Conservation (phyloP, 768 basidiomycete species). For the Mrakia blollopis region DNA sequence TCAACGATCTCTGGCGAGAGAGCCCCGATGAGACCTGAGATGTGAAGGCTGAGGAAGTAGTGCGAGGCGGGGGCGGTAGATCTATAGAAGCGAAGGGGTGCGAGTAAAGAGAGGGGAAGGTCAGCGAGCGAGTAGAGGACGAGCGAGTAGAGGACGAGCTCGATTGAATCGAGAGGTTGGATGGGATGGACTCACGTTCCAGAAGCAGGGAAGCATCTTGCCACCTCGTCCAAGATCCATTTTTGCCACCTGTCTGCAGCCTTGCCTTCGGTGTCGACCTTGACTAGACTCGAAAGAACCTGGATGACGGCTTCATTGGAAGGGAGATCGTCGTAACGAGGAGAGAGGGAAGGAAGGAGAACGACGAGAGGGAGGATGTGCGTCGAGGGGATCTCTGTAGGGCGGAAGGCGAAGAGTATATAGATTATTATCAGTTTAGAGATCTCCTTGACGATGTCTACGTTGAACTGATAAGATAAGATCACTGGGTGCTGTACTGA, state of each 20-base stretch:
- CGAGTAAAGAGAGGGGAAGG: constrained; percentile 47
- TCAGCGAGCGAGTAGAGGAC: constrained; percentile 34
- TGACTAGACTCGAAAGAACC: constrained; percentile 36
- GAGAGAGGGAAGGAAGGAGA: constrained; percentile 33
- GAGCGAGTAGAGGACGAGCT: constrained; percentile 24
- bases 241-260: constrained; percentile 51
- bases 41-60: constrained; percentile 67
- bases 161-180: background rate
- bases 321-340: constrained; percentile 34
- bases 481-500: constrained; percentile 1
- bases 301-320: constrained; percentile 38
- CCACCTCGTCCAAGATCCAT: constrained; percentile 68
- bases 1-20: constrained; percentile 40
- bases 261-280: constrained; percentile 39
- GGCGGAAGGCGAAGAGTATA: background rate
- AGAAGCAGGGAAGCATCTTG: constrained; percentile 54
- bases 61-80: constrained; percentile 53
- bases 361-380: constrained; percentile 36
- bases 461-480: background rate
- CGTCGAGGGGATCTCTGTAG: constrained; percentile 37
- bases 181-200: constrained; percentile 52
- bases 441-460: too few species aligned
- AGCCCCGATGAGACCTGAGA: constrained; percentile 52
- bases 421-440: too few species aligned
- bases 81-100: constrained; percentile 46